These are phyloP conservation scores for Myxozyma kluyveri DNA, from an alignment of 805 yeast genomes.

Conservation along the genomic window DNA sequence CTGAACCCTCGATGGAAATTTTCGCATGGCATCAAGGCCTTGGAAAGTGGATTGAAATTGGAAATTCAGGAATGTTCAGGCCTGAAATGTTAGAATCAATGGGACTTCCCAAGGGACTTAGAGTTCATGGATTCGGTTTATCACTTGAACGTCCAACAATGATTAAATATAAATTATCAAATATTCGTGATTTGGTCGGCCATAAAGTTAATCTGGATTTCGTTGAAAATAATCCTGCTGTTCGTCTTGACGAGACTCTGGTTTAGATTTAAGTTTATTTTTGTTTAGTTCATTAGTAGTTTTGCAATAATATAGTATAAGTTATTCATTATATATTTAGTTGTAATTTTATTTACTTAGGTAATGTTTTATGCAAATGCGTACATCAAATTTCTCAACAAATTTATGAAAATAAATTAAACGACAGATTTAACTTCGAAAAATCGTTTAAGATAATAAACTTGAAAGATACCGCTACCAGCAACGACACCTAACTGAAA, in stretches of 20 bases:
- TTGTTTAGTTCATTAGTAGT: background rate
- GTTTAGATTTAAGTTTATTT: conserved; percentile 10
- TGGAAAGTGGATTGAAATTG: conserved; percentile 97
- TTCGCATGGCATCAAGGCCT: conserved; percentile 95
- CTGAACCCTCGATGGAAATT: conserved; percentile 97
- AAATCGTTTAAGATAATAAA: conserved; percentile 88
- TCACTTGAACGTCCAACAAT: conserved; percentile 98
- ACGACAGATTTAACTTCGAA: conserved; percentile 92
- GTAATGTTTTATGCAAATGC: background rate
- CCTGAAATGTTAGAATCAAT: conserved; percentile 98
- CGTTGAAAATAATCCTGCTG: conserved; percentile 95
- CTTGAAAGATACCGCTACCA: conserved; percentile 85
- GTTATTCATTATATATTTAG: background rate
- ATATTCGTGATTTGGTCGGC: conserved; percentile 94
- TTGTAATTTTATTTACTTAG: no score
- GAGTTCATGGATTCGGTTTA: conserved; percentile 97
- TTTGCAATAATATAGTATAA: background rate
- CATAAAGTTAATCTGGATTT: conserved; percentile 94
- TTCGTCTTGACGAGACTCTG: conserved; percentile 79
- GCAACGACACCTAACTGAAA: conserved; percentile 86
- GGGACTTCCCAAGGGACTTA: conserved; percentile 93
- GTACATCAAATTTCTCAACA: background rate
- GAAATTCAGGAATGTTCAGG: conserved; percentile 99
- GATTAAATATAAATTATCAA: conserved; percentile 95
- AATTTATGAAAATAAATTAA: conserved; percentile 37